Base-by-base conservation (phyloP, 2,329 filamentous ascomycete species). In the Epichloe aotearoae region DNA sequence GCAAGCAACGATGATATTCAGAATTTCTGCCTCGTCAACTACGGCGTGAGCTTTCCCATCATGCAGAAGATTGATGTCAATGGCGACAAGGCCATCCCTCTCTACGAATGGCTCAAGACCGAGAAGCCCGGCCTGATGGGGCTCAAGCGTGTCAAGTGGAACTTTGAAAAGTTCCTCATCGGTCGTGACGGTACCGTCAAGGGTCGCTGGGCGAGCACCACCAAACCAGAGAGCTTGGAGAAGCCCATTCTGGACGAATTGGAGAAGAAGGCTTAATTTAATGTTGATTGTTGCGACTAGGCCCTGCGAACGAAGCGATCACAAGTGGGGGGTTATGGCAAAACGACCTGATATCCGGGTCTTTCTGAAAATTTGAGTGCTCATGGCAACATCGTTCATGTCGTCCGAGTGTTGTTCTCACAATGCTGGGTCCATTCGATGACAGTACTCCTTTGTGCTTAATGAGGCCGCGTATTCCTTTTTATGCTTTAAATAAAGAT, bases 151-250 rank as follows among this genome's bases (percentile, higher is more conserved):
- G 76, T 98, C 62, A 96, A 97, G 84, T 98, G 93, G 93, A 98
- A 98, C 73, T 98, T 97, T 74, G 93, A 98, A 71, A 98, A 98
- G 80, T 98, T 96, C 72, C 73, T 98, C 56, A 74, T 98, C 57
- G 85, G 84, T 54, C 79, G 80, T 55, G 88, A 97, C 68, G 93
- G 93, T 26, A 78, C 84, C 71, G 88, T 97, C 59, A 85, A 86
- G 70, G 78, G 78, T 30, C 75, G 93, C 57, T 98, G 89, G 88
- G 86, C 88, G 36, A 91, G 86, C 68, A 86, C 82, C 17, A 88
- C 86, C 53, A 93, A 90, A 76, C 93, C 93, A 1, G 88, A 91
- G 72, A 69, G 71, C 39, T 71, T 98, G 59, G 86, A 91, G 79
- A 74, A 76, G 55, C 70, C 76, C 4, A 90, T 96, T 59, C 66